phyloP scores from a whole-genome alignment of 768 basidiomycete species.

The Holtermannia corniformis region DNA sequence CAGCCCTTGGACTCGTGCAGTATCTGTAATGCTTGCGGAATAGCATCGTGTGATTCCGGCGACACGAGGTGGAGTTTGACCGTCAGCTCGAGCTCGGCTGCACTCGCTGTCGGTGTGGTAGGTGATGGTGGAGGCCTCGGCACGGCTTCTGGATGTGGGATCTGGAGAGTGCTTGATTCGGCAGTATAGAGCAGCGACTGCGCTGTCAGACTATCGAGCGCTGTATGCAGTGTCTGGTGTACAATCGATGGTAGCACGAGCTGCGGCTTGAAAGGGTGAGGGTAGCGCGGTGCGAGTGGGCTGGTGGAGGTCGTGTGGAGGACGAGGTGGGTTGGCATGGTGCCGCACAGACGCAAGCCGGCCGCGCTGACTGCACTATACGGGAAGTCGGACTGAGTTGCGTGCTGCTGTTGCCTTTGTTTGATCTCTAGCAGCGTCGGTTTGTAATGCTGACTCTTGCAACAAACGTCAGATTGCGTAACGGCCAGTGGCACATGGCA shows the following conservation, averaged over 20 bases:
- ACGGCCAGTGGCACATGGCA: too few species aligned
- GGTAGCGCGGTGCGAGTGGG: conserved; percentile 28
- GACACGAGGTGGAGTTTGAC: conserved; percentile 28
- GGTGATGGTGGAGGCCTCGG: not conserved
- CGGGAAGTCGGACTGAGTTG: too few species aligned
- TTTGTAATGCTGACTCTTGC: too few species aligned
- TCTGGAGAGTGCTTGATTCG: conserved; percentile 10
- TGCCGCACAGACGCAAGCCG: too few species aligned
- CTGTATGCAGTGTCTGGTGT: conserved; percentile 33
- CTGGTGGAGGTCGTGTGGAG: conserved; percentile 35
- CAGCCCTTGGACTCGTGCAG: conserved; percentile 18
- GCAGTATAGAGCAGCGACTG: conserved; percentile 2
- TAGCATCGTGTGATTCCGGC: conserved; percentile 4
- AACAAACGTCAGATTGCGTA: too few species aligned
- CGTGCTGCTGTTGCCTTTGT: too few species aligned
- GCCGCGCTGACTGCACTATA: too few species aligned
- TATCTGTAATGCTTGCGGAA: conserved; percentile 10
- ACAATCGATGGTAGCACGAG: conserved; percentile 31
- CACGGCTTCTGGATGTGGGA: conserved; percentile 6
- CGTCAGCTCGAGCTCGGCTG: conserved; percentile 17
- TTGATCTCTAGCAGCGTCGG: too few species aligned
- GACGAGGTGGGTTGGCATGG: conserved; percentile 15
- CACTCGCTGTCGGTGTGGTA: not conserved
- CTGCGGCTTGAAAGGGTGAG: conserved; percentile 23
- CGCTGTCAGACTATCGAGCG: conserved; percentile 26